These are phyloP conservation scores for Podaxis carcinomalis DNA, from an alignment of 768 basidiomycete species.

Conservation along the genomic window DNA sequence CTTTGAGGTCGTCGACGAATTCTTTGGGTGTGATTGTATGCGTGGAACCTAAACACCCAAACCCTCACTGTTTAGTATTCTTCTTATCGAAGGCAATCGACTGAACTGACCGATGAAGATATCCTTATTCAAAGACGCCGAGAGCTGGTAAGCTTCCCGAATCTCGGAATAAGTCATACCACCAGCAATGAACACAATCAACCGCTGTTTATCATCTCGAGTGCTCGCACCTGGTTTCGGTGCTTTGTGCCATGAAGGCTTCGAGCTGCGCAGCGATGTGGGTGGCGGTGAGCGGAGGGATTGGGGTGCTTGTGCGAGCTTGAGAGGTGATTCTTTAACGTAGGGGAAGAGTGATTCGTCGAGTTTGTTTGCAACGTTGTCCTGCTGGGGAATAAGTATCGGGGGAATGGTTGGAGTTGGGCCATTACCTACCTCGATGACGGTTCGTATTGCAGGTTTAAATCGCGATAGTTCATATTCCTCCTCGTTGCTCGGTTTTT, in stretches of 20 bases:
- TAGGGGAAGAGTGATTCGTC: constrained; percentile 85
- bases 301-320: constrained; percentile 44
- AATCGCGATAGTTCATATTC: constrained; percentile 96
- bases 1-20: constrained; percentile 85
- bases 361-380: constrained; percentile 75
- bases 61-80: not conserved
- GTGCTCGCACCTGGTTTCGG: constrained; percentile 40
- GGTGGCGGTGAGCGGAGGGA: constrained; percentile 20
- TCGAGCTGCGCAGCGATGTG: constrained; percentile 82
- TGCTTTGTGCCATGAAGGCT: constrained; percentile 86
- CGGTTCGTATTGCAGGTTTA: constrained; percentile 74
- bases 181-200: constrained; percentile 89
- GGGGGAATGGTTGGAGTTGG: not conserved
- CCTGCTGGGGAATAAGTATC: constrained; percentile 39
- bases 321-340: constrained; percentile 73
- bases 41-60: constrained; percentile 68
- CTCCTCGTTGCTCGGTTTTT: constrained; percentile 72
- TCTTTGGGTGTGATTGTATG: constrained; percentile 79
- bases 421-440: constrained; percentile 68
- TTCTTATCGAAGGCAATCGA: not conserved
- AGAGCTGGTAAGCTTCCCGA: constrained; percentile 80
- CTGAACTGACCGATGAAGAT: constrained; percentile 73
- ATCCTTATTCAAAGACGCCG: constrained; percentile 74
- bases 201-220: constrained; percentile 60
- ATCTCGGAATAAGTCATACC: constrained; percentile 97